Evolutionary conservation across 148 eudicot genomes (phyloP).

Genomic region (Nepenthes mirabilis): DNA sequence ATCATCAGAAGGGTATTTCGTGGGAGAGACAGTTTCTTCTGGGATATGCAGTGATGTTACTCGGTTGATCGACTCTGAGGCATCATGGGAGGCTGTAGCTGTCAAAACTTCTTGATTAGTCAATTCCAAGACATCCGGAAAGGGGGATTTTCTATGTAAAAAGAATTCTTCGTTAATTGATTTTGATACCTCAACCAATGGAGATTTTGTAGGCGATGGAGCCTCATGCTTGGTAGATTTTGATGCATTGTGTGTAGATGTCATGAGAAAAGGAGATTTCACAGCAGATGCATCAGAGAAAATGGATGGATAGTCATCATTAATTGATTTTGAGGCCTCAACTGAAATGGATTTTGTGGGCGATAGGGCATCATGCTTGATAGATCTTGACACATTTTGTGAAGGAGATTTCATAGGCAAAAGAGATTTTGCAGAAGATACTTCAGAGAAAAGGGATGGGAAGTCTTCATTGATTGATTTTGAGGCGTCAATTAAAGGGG

Average conservation of each 20-base stretch:
- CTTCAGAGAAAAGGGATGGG: constrained; percentile 6
- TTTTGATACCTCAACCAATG: constrained; percentile 9
- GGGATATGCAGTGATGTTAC: neutral
- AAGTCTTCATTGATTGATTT: constrained; percentile 14
- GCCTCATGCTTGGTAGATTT: constrained; percentile 7
- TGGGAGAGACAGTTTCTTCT: neutral
- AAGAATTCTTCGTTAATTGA: constrained; percentile 8
- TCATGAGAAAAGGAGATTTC: constrained; percentile 14
- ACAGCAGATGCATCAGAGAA: constrained; percentile 7
- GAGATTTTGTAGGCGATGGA: constrained; percentile 6
- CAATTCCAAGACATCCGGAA: neutral
- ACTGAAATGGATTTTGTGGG: constrained; percentile 8
- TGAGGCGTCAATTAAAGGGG: constrained; percentile 7
- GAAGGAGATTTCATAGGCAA: constrained; percentile 12
- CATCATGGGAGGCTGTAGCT: neutral
- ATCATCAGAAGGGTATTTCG: neutral
- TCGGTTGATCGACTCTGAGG: neutral
- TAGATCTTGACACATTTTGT: constrained; percentile 5
- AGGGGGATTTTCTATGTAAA: constrained; percentile 8
- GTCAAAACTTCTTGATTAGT: neutral
- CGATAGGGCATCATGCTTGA: constrained; percentile 5
- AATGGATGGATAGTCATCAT: constrained; percentile 11
- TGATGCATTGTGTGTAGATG: neutral
- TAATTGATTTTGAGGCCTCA: constrained; percentile 8
- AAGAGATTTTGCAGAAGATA: constrained; percentile 10